These are phyloP conservation scores for Talaromyces adpressus DNA, from an alignment of 495 filamentous ascomycete genomes.

Conservation along the genomic window DNA sequence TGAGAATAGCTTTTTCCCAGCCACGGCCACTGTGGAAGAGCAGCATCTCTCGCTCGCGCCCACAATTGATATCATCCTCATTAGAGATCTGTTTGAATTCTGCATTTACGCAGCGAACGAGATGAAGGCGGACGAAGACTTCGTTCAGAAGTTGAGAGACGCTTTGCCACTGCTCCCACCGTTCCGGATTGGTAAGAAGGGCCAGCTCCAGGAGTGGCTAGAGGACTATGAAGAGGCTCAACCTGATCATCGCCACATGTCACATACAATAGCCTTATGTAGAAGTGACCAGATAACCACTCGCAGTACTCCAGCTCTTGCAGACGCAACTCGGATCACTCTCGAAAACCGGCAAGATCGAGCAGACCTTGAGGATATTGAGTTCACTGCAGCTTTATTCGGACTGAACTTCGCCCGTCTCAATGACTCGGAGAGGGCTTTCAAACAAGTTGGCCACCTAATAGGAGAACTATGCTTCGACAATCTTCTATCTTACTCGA, in stretches of 20 bases:
- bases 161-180: conserved; percentile 14
- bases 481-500: conserved; percentile 8
- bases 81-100: conserved; percentile 1
- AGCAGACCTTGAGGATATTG: conserved; percentile 27
- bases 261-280: conserved; percentile 26
- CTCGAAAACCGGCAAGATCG: conserved; percentile 26
- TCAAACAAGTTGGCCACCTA: conserved; percentile 11
- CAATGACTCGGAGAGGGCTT: conserved; percentile 20
- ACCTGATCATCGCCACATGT: conserved; percentile 32
- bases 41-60: neutral
- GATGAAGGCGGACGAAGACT: neutral
- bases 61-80: neutral
- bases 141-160: neutral
- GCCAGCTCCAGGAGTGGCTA: conserved; percentile 33
- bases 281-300: conserved; percentile 20
- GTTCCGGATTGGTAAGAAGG: conserved; percentile 18
- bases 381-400: conserved; percentile 11
- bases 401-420: conserved; percentile 19
- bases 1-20: conserved; percentile 26
- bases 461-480: conserved; percentile 7
- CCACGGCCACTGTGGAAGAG: neutral
- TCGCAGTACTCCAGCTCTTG: conserved; percentile 16
- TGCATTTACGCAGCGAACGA: neutral
- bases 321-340: conserved; percentile 15
- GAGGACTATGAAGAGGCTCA: conserved; percentile 29